Conservation (phyloP, 2,329 filamentous ascomycete species). For the Boeremia exigua region DNA sequence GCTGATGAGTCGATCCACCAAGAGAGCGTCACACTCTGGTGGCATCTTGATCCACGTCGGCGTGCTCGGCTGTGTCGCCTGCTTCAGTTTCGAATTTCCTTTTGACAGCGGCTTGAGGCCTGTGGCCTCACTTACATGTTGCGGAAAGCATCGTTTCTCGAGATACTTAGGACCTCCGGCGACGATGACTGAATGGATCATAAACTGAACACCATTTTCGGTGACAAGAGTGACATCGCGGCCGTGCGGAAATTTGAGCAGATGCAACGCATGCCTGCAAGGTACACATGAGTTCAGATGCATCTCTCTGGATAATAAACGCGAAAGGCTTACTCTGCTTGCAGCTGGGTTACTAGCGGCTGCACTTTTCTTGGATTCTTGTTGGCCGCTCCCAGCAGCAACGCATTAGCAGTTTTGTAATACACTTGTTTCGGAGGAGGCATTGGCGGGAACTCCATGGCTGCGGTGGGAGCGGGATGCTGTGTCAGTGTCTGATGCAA, state of each 20-base stretch:
- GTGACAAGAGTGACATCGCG: background rate
- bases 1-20: slow-evolving; percentile 18
- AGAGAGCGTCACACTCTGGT: slow-evolving; percentile 9
- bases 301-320: too few relatives aligned
- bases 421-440: background rate
- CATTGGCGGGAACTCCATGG: background rate
- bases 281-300: background rate
- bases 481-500: background rate
- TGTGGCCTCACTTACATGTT: background rate
- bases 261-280: background rate
- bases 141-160: background rate
- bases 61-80: background rate
- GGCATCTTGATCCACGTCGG: background rate
- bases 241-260: background rate
- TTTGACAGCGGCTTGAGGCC: background rate
- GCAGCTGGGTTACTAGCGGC: background rate
- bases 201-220: background rate
- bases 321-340: background rate
- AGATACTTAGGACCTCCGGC: background rate
- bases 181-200: background rate
- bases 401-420: background rate
- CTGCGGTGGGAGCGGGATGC: too few relatives aligned
- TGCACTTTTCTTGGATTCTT: background rate
- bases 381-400: background rate
- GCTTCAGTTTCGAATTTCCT: background rate